A percentile compares a stretch with the other conserved stretches of the same genome.
Evolutionary conservation across 2,329 filamentous ascomycete genomes (phyloP).

Genomic region (Apiospora sp.): DNA sequence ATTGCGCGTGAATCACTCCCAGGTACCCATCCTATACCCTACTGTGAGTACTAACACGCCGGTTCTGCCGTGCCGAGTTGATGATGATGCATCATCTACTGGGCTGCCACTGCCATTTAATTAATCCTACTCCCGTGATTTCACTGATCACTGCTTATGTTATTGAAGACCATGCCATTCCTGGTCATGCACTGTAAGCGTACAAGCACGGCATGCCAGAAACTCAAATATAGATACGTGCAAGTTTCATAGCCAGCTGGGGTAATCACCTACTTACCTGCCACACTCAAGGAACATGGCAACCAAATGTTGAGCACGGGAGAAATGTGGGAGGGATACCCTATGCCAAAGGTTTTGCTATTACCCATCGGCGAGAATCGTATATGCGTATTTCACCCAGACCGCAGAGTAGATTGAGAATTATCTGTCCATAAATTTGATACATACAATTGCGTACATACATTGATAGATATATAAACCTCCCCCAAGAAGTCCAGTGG

Average conservation of each 20-base stretch:
- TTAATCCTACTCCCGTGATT: neutral
- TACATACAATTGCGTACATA: neutral
- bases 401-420: neutral
- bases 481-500: neutral
- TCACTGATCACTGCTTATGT: neutral
- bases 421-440: neutral
- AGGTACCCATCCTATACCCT: conserved; percentile 6
- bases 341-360: neutral
- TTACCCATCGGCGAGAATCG: neutral
- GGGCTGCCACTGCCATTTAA: neutral
- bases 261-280: no score
- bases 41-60: neutral
- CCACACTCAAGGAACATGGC: no score
- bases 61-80: neutral
- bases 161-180: neutral
- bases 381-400: neutral
- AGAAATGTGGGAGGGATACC: no score
- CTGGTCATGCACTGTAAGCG: neutral
- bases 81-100: neutral
- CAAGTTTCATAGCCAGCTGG: neutral
- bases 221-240: neutral
- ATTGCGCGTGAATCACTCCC: conserved; percentile 22
- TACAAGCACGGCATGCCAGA: neutral
- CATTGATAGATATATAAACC: neutral
- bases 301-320: no score